Base-by-base conservation (phyloP, 2,329 filamentous ascomycete genomes). In the Cordyceps sp. region DNA sequence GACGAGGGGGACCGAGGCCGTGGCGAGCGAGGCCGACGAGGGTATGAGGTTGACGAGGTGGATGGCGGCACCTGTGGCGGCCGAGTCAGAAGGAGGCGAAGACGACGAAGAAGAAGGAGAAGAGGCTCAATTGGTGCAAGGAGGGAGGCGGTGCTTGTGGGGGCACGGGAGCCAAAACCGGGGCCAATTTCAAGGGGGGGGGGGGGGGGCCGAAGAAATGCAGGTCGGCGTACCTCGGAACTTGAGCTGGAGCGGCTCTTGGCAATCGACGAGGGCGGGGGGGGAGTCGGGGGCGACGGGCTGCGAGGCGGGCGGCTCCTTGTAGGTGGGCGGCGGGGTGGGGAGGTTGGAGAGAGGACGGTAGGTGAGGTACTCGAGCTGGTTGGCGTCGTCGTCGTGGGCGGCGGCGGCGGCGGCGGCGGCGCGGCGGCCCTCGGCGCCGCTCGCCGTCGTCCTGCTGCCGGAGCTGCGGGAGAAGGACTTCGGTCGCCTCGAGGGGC, bases 401-500 rank as follows among this genome's bases (percentile, higher is more conserved):
- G n/a, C n/a, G n/a, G n/a, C n/a, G n/a, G n/a, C n/a, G n/a, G n/a
- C n/a, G n/a, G n/a, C n/a, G n/a, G n/a, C n/a, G n/a, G n/a, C n/a
- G n/a, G n/a, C n/a, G 83, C 81, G 0, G 62, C 70, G 42, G 69
- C 74, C 14, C 61, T 90, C 21, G 34, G 30, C 7, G 36, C 20
- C 16, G 30, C 33, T 46, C 21, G 24, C 26, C 8, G 37, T 50
- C 14, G 33, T 43, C n/a, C 39, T 45, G 32, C 33, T 49, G 23
- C 8, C 41, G 7, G 60, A 68, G 26, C 57, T 86, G 31, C 69
- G 77, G 33, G 81, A 88, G 55, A 77, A 79, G 46, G 67, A 85
- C 47, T 86, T 83, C 49, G 77, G 81, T 8, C 70, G 61, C 22
- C 70, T 68, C 25, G 81, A 86, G 49, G 79, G 79, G 13, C 67